phyloP scores from a whole-genome alignment of 2,329 filamentous ascomycete genomes.

The Fusarium nematophilum region DNA sequence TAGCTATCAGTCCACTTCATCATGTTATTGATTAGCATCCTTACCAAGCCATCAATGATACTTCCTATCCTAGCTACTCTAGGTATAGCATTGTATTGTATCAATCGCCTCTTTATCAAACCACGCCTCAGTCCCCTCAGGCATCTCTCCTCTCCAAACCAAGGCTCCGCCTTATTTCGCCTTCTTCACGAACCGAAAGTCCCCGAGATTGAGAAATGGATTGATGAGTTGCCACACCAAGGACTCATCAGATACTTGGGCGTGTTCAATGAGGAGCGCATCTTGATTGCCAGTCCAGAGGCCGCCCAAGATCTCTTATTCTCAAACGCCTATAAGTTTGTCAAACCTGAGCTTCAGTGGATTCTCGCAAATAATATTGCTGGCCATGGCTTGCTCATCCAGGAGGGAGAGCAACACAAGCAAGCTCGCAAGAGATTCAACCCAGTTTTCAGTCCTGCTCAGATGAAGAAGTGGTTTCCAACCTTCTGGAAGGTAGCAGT shows the following conservation, averaged over 20 bases:
- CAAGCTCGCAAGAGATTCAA: constrained; percentile 15
- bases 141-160: too few relatives aligned
- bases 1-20: too few relatives aligned
- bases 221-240: constrained; percentile 1
- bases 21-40: too few relatives aligned
- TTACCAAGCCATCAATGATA: too few relatives aligned
- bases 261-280: constrained; percentile 5
- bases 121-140: too few relatives aligned
- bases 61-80: too few relatives aligned
- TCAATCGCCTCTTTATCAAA: too few relatives aligned
- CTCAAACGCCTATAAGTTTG: constrained; percentile 2
- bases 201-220: constrained; percentile 7
- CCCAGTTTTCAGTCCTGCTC: background rate
- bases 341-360: constrained; percentile 7
- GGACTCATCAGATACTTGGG: constrained; percentile 2
- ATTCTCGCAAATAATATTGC: constrained; percentile 5
- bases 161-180: background rate
- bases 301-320: constrained; percentile 5
- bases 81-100: too few relatives aligned
- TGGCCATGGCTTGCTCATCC: constrained; percentile 15
- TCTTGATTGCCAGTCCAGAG: constrained; percentile 3
- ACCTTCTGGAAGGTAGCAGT: constrained; percentile 3
- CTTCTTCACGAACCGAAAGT: constrained; percentile 4
- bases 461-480: constrained; percentile 9
- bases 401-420: constrained; percentile 14